phyloP scores from a whole-genome alignment of 2,329 filamentous ascomycete genomes.

The Pseudocercospora fijiensis region DNA sequence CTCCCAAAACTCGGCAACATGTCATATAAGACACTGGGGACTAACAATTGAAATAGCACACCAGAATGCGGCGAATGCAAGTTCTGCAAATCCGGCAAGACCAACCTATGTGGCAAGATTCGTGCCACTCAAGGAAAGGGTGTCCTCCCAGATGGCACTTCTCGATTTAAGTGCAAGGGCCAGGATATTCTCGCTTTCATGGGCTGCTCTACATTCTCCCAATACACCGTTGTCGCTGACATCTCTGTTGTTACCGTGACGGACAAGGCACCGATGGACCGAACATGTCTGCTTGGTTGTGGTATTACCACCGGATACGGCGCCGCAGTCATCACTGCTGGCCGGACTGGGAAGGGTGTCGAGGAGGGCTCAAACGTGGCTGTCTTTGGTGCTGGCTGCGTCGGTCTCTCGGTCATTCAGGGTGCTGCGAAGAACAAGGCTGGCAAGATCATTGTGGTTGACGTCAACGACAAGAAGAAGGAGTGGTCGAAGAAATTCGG shows the following conservation, averaged over 20 bases:
- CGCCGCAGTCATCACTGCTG: constrained; percentile 88
- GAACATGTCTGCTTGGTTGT: constrained; percentile 92
- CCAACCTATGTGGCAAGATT: constrained; percentile 98
- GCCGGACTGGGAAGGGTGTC: constrained; percentile 52
- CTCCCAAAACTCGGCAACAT: background rate
- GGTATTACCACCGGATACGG: constrained; percentile 99
- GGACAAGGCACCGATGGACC: constrained; percentile 87
- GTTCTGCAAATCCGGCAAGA: constrained; percentile 99
- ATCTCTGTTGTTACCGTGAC: constrained; percentile 96
- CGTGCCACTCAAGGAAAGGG: constrained; percentile 93
- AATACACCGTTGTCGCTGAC: constrained; percentile 97
- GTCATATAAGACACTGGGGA: background rate
- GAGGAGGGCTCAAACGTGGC: constrained; percentile 88
- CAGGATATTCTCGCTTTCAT: constrained; percentile 97
- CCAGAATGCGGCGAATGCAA: constrained; percentile 98
- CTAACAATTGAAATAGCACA: constrained; percentile 60
- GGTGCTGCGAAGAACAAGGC: constrained; percentile 84
- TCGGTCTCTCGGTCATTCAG: constrained; percentile 92
- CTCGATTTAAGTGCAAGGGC: constrained; percentile 91
- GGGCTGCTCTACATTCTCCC: constrained; percentile 97
- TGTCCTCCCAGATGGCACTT: constrained; percentile 95
- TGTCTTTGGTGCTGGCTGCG: constrained; percentile 92
- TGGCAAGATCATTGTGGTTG: constrained; percentile 71
- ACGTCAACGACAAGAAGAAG: constrained; percentile 87
- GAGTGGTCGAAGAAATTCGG: constrained; percentile 92